These are phyloP conservation scores for Thalassia testudinum DNA, from an alignment of 116 monocot species.

Conservation along the genomic window DNA sequence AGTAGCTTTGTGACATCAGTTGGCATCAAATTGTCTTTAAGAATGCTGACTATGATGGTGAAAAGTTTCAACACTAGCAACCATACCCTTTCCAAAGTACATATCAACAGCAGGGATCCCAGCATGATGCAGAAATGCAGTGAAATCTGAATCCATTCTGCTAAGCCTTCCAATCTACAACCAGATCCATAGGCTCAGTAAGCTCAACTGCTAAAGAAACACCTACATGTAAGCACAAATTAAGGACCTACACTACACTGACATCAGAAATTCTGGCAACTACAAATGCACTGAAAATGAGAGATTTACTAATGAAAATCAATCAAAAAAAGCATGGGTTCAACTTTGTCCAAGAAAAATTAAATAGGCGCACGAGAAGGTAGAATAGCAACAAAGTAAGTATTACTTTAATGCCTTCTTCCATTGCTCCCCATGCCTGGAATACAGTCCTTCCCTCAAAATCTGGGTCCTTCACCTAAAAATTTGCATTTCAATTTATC, in stretches of 20 bases:
- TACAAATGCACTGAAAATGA: too few species aligned
- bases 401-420: conserved; percentile 37
- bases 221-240: too few species aligned
- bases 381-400: too few species aligned
- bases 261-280: too few species aligned
- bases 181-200: too few species aligned
- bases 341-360: too few species aligned
- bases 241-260: too few species aligned
- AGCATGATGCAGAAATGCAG: conserved; percentile 69
- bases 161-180: conserved; percentile 61
- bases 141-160: conserved; percentile 80
- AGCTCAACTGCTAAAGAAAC: too few species aligned
- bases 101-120: conserved; percentile 70
- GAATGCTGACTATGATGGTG: too few species aligned
- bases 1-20: background rate
- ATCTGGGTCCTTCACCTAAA: conserved; percentile 74
- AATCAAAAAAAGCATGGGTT: too few species aligned
- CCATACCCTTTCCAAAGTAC: conserved; percentile 64
- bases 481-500: background rate
- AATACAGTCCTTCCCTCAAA: conserved; percentile 29
- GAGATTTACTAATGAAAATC: too few species aligned
- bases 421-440: conserved; percentile 39
- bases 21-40: too few species aligned
- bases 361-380: background rate
- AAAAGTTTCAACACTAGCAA: background rate